Base-by-base conservation (phyloP, 345 rosid genomes). In the Acer negundo region DNA sequence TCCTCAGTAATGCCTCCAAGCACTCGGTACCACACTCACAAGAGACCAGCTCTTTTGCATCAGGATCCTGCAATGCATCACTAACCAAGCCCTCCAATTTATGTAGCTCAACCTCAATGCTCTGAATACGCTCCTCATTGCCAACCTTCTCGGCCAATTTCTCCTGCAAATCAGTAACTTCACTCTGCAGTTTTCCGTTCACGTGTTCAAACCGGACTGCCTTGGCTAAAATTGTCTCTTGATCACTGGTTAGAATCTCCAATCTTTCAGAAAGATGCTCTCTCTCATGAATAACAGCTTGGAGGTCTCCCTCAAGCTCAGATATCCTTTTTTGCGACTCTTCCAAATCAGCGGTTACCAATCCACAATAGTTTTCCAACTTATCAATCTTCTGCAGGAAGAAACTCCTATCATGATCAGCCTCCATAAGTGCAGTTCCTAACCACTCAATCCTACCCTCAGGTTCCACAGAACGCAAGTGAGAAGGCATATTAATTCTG, bases 391-490 rank as follows among this genome's bases (percentile, higher is more conserved):
- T 90, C 83, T 83, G 87, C 85, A 84, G 89, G 80, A 92, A 89
- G 79, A 90, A 86, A 84, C 78, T 73, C 63, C 84, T 90, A n/a
- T 86, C 92, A 79, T 83, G 77, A 72, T 77, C 75, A 81, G 91
- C 95, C 76, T 94, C 95, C 62, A 84, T 82, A 80, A 96, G 84
- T 61, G 90, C 87, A 79, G 76, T 84, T 77, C 90, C 94, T 65
- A 96, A 81, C 99, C 98, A 94, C 82, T 90, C 97, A 74, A 96
- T 90, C 85, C 86, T 92, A 79, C 86, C 87, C 82, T 90, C 97
- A 64, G 92, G 92, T 82, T 94, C 99, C 82, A 85, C 79, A 66
- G 91, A 82, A 75, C 81, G 88, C 82, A 94, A 83, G 49, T 92
- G 92, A 77, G 84, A 75, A 72, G 99, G 97, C 83, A 94, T 82